Evolutionary conservation across 2,329 filamentous ascomycete genomes (phyloP).

Genomic region (Exserohilum turcica): DNA sequence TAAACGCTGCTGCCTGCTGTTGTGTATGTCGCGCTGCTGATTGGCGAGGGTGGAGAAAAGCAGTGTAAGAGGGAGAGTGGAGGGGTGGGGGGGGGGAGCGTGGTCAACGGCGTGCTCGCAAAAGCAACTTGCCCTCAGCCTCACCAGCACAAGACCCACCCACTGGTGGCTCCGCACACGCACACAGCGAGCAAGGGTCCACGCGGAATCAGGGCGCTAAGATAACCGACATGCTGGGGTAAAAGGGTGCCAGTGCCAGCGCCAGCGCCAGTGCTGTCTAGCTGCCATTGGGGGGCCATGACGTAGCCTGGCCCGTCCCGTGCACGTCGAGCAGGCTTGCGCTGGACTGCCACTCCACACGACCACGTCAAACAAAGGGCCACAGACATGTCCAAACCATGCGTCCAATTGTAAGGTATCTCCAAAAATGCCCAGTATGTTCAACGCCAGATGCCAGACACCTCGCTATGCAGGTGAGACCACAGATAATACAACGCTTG

Average conservation of each 20-base stretch:
- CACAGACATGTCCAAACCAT: neutral
- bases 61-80: neutral
- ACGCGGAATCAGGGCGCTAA: conserved; percentile 8
- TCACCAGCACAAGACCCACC: conserved; percentile 14
- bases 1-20: conserved; percentile 1
- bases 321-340: too few species aligned
- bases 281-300: conserved; percentile 11
- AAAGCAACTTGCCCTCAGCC: conserved; percentile 18
- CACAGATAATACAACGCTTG: conserved; percentile 17
- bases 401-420: conserved; percentile 6
- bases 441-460: conserved; percentile 41
- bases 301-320: neutral
- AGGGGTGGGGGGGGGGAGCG: neutral
- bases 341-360: too few species aligned
- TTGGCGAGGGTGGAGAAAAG: conserved; percentile 14
- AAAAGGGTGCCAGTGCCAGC: conserved; percentile 3
- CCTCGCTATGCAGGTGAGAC: conserved; percentile 45
- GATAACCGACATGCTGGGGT: conserved; percentile 15
- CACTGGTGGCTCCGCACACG: neutral
- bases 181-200: conserved; percentile 7
- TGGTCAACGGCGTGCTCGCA: neutral
- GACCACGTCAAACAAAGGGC: too few species aligned
- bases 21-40: conserved; percentile 6
- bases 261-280: conserved; percentile 9
- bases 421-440: conserved; percentile 6